phyloP scores from a whole-genome alignment of 164 flowering plant species.

The Vitis labrusca region DNA sequence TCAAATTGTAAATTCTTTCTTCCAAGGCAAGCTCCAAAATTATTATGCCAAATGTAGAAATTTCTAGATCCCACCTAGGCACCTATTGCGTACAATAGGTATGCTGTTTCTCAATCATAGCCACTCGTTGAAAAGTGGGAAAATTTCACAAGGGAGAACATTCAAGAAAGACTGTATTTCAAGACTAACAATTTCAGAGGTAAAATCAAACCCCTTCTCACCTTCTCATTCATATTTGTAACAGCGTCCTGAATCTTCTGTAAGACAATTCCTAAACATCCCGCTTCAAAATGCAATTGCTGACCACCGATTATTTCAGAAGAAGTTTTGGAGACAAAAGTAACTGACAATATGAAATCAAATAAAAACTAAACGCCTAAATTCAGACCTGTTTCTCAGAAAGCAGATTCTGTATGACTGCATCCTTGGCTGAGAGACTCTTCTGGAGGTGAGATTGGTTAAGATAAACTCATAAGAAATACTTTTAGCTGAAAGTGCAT shows the following conservation, averaged over 20 bases:
- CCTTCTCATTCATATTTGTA: slow-evolving; percentile 41
- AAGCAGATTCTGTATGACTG: slow-evolving; percentile 40
- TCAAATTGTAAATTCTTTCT: no score
- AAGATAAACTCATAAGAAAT: slow-evolving; percentile 18
- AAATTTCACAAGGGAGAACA: background rate
- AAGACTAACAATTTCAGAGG: background rate
- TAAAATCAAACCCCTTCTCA: slow-evolving; percentile 19
- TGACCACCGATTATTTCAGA: slow-evolving; percentile 20
- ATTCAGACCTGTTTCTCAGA: slow-evolving; percentile 56
- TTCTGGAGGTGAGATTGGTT: slow-evolving; percentile 52
- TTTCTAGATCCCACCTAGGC: no score
- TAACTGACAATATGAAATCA: background rate
- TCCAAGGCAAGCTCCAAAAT: no score
- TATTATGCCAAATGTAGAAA: no score
- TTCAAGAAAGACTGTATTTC: background rate
- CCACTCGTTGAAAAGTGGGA: background rate
- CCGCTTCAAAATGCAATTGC: slow-evolving; percentile 55
- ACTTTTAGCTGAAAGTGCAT: background rate
- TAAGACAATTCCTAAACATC: slow-evolving; percentile 33
- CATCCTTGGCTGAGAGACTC: slow-evolving; percentile 48
- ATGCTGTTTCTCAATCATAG: background rate
- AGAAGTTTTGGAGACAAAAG: slow-evolving; percentile 4
- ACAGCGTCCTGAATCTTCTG: slow-evolving; percentile 44
- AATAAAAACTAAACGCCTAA: slow-evolving; percentile 1
- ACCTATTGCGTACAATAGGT: no score